A percentile compares a stretch with the other conserved stretches of the same genome.
phyloP scores from a whole-genome alignment of 495 filamentous ascomycete genomes.

The Annulohypoxylon bovei region DNA sequence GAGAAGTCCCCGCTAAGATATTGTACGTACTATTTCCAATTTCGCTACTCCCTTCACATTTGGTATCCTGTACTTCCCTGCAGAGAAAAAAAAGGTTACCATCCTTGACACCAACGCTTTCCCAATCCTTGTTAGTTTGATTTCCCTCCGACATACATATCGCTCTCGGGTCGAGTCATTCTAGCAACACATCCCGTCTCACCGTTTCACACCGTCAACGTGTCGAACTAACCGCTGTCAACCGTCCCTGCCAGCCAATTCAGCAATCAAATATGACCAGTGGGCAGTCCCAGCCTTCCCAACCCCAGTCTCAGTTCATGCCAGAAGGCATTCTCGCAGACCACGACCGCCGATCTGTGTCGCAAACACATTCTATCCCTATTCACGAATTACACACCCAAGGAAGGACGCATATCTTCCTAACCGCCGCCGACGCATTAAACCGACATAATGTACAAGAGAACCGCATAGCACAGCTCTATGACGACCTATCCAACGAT shows the following conservation, averaged over 20 bases:
- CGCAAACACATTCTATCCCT: slow-evolving; percentile 16
- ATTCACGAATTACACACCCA: slow-evolving; percentile 16
- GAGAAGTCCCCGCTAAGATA: slow-evolving; percentile 6
- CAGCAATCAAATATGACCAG: slow-evolving; percentile 36
- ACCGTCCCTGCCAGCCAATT: slow-evolving; percentile 18
- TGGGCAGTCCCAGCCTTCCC: slow-evolving; percentile 30
- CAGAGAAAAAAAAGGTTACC: slow-evolving; percentile 19
- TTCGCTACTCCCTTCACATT: slow-evolving; percentile 12
- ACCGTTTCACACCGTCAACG: slow-evolving; percentile 38
- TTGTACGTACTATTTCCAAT: slow-evolving; percentile 19
- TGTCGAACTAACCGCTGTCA: slow-evolving; percentile 34
- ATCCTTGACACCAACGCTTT: slow-evolving; percentile 36
- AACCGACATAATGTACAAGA: slow-evolving; percentile 37
- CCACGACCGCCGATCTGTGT: slow-evolving; percentile 25
- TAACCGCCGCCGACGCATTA: slow-evolving; percentile 40
- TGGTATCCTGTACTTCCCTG: slow-evolving; percentile 32
- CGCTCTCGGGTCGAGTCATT: slow-evolving; percentile 36
- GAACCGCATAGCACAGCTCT: slow-evolving; percentile 26
- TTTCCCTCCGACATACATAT: slow-evolving; percentile 20
- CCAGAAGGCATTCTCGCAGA: slow-evolving; percentile 32
- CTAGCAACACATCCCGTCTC: slow-evolving; percentile 35
- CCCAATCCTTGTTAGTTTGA: slow-evolving; percentile 42
- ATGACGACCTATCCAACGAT: slow-evolving; percentile 27
- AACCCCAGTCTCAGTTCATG: slow-evolving; percentile 37
- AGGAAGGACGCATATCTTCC: slow-evolving; percentile 19